These are phyloP conservation scores for Cryptosporidium parvum DNA, from an alignment of 169 alveolate genomes.

Conservation along the genomic window DNA sequence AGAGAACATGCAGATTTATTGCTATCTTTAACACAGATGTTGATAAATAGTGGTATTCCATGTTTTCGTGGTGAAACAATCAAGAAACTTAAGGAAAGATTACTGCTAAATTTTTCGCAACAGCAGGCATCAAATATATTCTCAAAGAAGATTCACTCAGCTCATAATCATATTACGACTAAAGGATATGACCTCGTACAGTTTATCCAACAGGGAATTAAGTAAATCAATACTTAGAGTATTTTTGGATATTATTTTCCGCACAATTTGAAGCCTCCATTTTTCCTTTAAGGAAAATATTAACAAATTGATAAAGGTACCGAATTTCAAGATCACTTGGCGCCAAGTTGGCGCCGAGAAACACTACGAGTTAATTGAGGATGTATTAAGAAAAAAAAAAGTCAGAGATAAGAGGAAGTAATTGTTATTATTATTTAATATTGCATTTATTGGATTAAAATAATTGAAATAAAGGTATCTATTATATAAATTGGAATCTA, in stretches of 20 bases:
- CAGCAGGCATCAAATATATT: conserved; percentile 83
- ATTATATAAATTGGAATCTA: too few relatives aligned
- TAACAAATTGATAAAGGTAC: background rate
- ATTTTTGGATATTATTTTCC: background rate
- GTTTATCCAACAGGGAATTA: conserved; percentile 86
- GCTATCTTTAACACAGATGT: conserved; percentile 86
- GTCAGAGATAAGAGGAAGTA: background rate
- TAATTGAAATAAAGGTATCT: background rate
- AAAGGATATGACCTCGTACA: conserved; percentile 86
- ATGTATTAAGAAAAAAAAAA: background rate
- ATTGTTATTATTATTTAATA: background rate
- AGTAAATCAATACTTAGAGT: background rate
- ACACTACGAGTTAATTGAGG: conserved; percentile 11
- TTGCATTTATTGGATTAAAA: background rate
- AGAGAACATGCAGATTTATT: conserved; percentile 90
- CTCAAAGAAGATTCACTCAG: conserved; percentile 79
- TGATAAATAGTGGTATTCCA: conserved; percentile 92
- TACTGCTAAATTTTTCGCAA: conserved; percentile 80
- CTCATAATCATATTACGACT: conserved; percentile 84
- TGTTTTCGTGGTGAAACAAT: conserved; percentile 93
- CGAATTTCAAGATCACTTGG: conserved; percentile 21
- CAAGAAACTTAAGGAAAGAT: conserved; percentile 83
- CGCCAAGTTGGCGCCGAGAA: background rate
- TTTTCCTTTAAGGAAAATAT: too few relatives aligned
- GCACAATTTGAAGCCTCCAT: background rate